Base-by-base conservation (phyloP, 164 flowering plant species). In the Santalum album region DNA sequence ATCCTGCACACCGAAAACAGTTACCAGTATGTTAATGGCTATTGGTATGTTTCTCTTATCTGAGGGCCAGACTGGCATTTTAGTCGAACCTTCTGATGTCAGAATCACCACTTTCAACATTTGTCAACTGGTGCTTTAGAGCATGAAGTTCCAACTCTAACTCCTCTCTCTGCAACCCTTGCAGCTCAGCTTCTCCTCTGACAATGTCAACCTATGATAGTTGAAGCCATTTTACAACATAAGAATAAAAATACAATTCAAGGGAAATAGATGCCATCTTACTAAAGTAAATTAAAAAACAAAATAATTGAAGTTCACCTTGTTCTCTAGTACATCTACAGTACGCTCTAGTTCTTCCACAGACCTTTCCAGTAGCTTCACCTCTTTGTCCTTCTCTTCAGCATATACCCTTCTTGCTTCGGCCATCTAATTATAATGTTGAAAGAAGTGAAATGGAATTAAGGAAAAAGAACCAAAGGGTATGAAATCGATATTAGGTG, bases 321-420 rank as follows among this genome's bases (percentile, higher is more conserved):
- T 79, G 70, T 81, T 82, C 70, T 94, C 95, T 58, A 94, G 67
- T 39, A 80, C 95, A 69, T 84, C 75, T 24, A 94, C 57, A 12
- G 96, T 94, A 61, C 72, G 60, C 67, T 90, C 99, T 36, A 94
- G 75, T 75, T 94, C 97, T 74, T 90, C 90, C 49, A 94, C 85
- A 54, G 99, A 94, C 55, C 69, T 81, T 67, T 90, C 99, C 42
- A 90, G 55, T 45, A 94, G 82, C 67, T 71, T 82, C 63, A 86
- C 89, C 67, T 90, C 97, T 57, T 80, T 86, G 66, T 90, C 96
- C 68, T 83, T 90, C 24, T 84, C 92, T 60, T 78, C 89, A 27
- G 84, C 86, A 65, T 83, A 77, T 21, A 63, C 53, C 61, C 73
- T 82, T 59, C 73, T 73, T 24, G 77, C 65, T 61, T 82, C 95